These are phyloP conservation scores for Elasticomyces elasticus DNA, from an alignment of 495 filamentous ascomycete species.

Conservation along the genomic window DNA sequence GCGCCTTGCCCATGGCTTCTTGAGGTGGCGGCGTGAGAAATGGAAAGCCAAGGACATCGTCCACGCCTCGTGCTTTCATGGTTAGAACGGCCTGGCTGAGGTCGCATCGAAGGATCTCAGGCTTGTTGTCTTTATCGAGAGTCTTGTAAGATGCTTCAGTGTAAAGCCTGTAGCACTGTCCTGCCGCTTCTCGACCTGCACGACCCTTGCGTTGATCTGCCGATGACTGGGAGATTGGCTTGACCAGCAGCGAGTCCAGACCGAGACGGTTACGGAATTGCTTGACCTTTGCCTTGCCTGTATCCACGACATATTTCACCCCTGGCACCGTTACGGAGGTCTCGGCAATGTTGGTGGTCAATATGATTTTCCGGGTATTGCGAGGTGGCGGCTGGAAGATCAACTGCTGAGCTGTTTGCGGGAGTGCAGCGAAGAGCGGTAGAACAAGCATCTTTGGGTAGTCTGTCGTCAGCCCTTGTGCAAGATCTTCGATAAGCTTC, in stretches of 20 bases:
- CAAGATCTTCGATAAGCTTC: slow-evolving; percentile 69
- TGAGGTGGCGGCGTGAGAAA: slow-evolving; percentile 72
- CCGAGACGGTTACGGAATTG: slow-evolving; percentile 77
- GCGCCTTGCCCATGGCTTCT: slow-evolving; percentile 70
- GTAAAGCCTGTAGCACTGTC: slow-evolving; percentile 83
- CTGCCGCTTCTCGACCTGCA: slow-evolving; percentile 83
- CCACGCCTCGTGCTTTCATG: slow-evolving; percentile 85
- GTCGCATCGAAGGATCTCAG: slow-evolving; percentile 88
- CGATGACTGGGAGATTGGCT: slow-evolving; percentile 84
- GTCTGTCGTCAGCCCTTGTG: slow-evolving; percentile 54
- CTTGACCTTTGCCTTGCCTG: slow-evolving; percentile 89
- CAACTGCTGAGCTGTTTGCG: slow-evolving; percentile 68
- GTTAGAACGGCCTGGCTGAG: slow-evolving; percentile 75
- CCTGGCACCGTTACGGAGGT: slow-evolving; percentile 95
- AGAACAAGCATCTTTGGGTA: slow-evolving; percentile 65
- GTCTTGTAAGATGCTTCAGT: slow-evolving; percentile 66
- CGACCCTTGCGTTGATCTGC: slow-evolving; percentile 87
- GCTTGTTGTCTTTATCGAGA: slow-evolving; percentile 63
- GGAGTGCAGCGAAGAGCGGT: slow-evolving; percentile 64
- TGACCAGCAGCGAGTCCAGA: slow-evolving; percentile 82
- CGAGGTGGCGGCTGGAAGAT: slow-evolving; percentile 71
- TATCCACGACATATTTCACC: slow-evolving; percentile 83
- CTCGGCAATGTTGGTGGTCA: slow-evolving; percentile 95
- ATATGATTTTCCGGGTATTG: slow-evolving; percentile 74
- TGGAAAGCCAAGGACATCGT: slow-evolving; percentile 73